A percentile compares a stretch with the other conserved stretches of the same genome.
Conservation (phyloP, 1,284 basidiomycete species). For the Mycosarcoma mackinlayi region DNA sequence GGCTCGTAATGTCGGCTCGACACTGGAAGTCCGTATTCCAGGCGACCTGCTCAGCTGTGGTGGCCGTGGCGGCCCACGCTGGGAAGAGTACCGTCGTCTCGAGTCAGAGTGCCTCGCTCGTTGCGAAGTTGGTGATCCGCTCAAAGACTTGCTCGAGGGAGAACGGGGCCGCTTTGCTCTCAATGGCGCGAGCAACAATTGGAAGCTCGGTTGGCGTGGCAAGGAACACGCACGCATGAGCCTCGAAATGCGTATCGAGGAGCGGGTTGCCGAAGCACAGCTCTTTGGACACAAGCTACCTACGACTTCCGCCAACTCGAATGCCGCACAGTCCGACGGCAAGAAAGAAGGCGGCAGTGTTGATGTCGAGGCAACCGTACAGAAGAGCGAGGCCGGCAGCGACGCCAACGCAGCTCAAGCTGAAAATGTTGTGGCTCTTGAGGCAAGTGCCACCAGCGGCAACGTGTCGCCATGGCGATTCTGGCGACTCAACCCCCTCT, state of each 20-base stretch:
- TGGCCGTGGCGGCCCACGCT: slow-evolving; percentile 22
- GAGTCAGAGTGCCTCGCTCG: slow-evolving; percentile 25
- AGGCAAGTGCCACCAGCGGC: background rate
- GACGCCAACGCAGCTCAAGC: background rate
- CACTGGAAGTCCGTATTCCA: slow-evolving; percentile 64
- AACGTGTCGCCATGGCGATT: slow-evolving; percentile 48
- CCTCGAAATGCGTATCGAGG: slow-evolving; percentile 49
- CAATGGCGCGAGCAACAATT: slow-evolving; percentile 36
- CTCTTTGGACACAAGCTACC: slow-evolving; percentile 29
- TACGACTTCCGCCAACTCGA: background rate
- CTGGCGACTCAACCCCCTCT: slow-evolving; percentile 56
- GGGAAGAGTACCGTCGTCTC: slow-evolving; percentile 32
- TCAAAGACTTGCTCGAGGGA: slow-evolving; percentile 36
- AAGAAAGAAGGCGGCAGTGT: background rate
- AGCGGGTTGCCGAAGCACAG: slow-evolving; percentile 36
- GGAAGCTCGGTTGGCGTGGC: slow-evolving; percentile 65
- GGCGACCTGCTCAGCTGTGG: slow-evolving; percentile 51
- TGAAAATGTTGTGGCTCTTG: background rate
- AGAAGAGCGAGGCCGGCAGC: background rate
- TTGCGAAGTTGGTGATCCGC: slow-evolving; percentile 31
- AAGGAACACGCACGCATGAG: slow-evolving; percentile 60
- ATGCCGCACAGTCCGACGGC: background rate
- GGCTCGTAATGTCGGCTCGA: slow-evolving; percentile 62
- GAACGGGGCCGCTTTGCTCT: slow-evolving; percentile 17
- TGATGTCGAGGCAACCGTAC: background rate